Base-by-base conservation (phyloP, 2,329 filamentous ascomycete species). In the Myotisia sp. region DNA sequence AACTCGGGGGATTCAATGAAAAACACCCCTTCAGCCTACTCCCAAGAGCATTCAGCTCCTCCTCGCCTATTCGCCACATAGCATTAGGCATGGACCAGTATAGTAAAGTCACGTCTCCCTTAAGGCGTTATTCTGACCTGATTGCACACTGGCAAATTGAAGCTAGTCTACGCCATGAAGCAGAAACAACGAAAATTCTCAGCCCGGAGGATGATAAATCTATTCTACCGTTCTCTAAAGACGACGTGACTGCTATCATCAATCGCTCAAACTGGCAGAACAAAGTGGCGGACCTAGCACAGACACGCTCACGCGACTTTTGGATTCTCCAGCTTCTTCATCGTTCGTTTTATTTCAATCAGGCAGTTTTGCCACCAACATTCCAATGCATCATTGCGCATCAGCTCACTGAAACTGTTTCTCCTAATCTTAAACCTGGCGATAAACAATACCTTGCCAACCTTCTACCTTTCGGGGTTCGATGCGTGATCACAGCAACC, bases 131-230 rank as follows among this genome's bases (percentile, higher is more conserved):
- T 49, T 61, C 59, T 29, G 74, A 78, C 50, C 62, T 77, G 48
- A 59, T 77, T 29, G 56, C 63, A 7, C 72, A 76, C 47, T 77
- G 74, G 63, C 73, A 78, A 43, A 73, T 76, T 29, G 71, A 76
- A 55, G 67, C 71, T 5, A 71, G 69, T 2, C 44, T 78, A 26
- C 67, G 68, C 7, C 62, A 68, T 40, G 72, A 76, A 51, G 60
- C 64, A 7, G 46, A 53, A 19, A 57, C 59, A 3, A 62, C 63
- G 9, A 49, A 52, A 13, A 56, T 47, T n/a, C 54, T 70, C 16
- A 44, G 61, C 30, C 49, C 48, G 18, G 43, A 45, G 4, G 37
- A 45, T 3, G 48, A 51, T 29, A 37, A 43, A 29, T 41, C 47
- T 12, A 47, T 49, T 37, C 55, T 75, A 3, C 68, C 71, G 2